These are phyloP conservation scores for Fusarium pseudoanthophilum DNA, from an alignment of 2,329 filamentous ascomycete species.

Conservation along the genomic window DNA sequence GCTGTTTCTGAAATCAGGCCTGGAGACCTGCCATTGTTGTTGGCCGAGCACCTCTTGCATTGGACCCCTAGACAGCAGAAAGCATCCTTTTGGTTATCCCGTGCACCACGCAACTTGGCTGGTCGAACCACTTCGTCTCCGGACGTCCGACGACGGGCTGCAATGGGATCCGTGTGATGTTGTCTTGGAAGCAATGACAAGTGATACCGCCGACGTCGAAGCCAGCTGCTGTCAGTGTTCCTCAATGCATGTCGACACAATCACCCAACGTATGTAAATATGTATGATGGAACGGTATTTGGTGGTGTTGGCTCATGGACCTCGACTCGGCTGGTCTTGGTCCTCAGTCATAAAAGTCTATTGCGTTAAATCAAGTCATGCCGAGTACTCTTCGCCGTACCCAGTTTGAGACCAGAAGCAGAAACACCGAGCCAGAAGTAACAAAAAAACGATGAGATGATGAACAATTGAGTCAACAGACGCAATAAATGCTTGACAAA, in stretches of 20 bases:
- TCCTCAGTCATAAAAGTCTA: constrained; percentile 44
- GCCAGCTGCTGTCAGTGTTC: not conserved
- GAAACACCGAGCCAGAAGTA: constrained; percentile 25
- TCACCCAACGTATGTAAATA: constrained; percentile 17
- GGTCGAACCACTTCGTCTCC: constrained; percentile 24
- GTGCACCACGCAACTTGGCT: constrained; percentile 4
- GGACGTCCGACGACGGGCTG: constrained; percentile 24
- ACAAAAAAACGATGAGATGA: constrained; percentile 17
- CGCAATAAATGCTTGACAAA: constrained; percentile 27
- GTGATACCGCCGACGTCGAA: not conserved
- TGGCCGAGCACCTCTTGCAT: constrained; percentile 7
- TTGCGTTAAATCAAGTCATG: constrained; percentile 32
- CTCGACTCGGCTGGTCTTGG: constrained; percentile 41
- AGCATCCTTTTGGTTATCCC: constrained; percentile 2
- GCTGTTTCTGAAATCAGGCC: constrained; percentile 9
- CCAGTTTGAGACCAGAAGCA: constrained; percentile 18
- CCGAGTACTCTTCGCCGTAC: constrained; percentile 25
- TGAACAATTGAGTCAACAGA: constrained; percentile 28
- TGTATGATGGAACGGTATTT: constrained; percentile 14
- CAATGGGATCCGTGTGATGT: not conserved
- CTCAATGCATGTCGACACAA: constrained; percentile 13
- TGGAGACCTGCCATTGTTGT: not conserved
- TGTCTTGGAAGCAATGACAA: not conserved
- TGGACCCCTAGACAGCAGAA: constrained; percentile 2
- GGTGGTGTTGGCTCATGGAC: constrained; percentile 41